Evolutionary conservation across 768 basidiomycete genomes (phyloP), one percentile per base, ranked within the genome.

Genomic region (Lenzites betulinus): DNA sequence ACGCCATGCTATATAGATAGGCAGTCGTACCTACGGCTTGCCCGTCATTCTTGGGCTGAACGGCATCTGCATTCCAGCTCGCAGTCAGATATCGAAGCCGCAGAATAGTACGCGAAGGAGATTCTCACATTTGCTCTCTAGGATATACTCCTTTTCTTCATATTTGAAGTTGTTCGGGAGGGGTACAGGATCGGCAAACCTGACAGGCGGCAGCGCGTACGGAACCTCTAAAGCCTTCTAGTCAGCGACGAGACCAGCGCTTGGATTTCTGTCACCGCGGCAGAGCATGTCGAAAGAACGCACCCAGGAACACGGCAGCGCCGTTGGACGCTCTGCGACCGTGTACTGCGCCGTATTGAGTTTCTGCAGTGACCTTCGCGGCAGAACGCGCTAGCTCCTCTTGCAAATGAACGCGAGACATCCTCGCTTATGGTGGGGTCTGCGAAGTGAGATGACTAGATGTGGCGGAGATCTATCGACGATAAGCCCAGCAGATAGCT

Each of bases 251-350:
- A 42, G 15, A 25, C 8, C 25, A 33, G 30, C 30, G 30, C 30
- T 33, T 33, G 30, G 30, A 33, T 5, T 5, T 33, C 6, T 4
- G 30, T 11, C 30, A 33, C 11, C 6, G 30, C 30, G n/a, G n/a
- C n/a, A n/a, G n/a, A n/a, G 25, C 15, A 54, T 9, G 15, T 11
- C 6, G 2, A 20, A 43, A 48, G 41, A 26, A n/a, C 22, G 22
- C 66, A 87, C 89, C 88, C 39, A 90, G 75, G 69, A 89, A 90
- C 20, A 83, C 81, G 6, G 79, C 83, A 42, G 85, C 77, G 1
- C 86, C 86, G 64, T 87, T 89, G 28, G 67, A 73, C 3, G 87
- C 82, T 30, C 83, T 78, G 15, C 83, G 86, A 12, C 89, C 89
- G 23, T 70, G 81, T 23, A 90, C 70, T 7, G 72, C 69, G 0